A percentile compares a stretch with the other conserved stretches of the same genome.
Conservation (phyloP, 345 rosid species). For the Draba incana region DNA sequence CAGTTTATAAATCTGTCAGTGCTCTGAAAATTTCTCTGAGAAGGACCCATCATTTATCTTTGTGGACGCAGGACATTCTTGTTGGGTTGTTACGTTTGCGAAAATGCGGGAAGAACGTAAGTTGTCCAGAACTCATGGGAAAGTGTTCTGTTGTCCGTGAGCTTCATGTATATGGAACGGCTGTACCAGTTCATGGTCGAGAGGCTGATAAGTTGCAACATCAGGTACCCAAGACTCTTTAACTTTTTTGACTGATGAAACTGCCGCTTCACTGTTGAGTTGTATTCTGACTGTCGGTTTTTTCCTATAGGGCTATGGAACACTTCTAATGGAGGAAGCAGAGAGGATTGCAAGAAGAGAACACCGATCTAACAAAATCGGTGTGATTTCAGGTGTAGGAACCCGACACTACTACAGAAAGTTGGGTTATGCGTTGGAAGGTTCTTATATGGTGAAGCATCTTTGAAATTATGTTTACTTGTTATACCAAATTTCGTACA, state of each 20-base stretch:
- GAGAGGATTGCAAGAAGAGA: slow-evolving; percentile 78
- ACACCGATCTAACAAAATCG: slow-evolving; percentile 84
- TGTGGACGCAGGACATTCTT: slow-evolving; percentile 79
- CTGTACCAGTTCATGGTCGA: slow-evolving; percentile 98
- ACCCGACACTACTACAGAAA: slow-evolving; percentile 95
- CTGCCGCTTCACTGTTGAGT: neutral
- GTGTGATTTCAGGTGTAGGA: slow-evolving; percentile 94
- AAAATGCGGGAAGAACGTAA: slow-evolving; percentile 83
- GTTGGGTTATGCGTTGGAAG: slow-evolving; percentile 90
- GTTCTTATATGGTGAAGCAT: slow-evolving; percentile 93
- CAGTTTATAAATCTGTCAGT: neutral
- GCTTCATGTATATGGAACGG: slow-evolving; percentile 99
- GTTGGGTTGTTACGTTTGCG: slow-evolving; percentile 90
- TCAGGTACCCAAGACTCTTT: slow-evolving; percentile 58
- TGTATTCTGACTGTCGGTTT: slow-evolving; percentile 2
- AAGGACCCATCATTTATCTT: slow-evolving; percentile 10
- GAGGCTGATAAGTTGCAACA: slow-evolving; percentile 97
- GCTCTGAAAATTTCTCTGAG: neutral
- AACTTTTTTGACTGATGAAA: neutral
- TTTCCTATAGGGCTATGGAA: slow-evolving; percentile 95
- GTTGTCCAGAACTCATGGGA: slow-evolving; percentile 89
- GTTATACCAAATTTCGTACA: neutral
- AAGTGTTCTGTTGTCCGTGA: slow-evolving; percentile 95
- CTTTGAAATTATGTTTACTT: slow-evolving; percentile 40
- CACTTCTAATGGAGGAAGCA: slow-evolving; percentile 97